Evolutionary conservation across 257 asterid genomes (phyloP).

Genomic region (Solanum bulbocastanum): DNA sequence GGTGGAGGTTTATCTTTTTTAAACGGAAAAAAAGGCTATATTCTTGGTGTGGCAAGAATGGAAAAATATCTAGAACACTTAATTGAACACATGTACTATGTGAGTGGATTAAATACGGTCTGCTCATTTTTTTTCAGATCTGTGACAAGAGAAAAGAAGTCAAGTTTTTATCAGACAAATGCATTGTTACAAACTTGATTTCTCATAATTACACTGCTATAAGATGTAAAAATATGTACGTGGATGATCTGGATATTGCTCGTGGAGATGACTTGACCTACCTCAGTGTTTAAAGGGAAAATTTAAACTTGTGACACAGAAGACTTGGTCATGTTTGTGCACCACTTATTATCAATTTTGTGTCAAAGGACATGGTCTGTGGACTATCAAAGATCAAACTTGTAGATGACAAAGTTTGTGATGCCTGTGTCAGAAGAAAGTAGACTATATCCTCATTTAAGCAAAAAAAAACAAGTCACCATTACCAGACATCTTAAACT

Average conservation of each 20-base stretch:
- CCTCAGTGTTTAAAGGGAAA: background rate
- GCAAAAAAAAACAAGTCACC: background rate
- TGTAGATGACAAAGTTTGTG: background rate
- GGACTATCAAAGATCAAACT: background rate
- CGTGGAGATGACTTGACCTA: background rate
- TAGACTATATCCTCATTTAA: background rate
- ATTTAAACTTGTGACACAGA: rapidly evolving
- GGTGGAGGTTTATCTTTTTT: no score
- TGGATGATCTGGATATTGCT: no score
- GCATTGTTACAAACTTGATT: background rate
- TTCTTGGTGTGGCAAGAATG: background rate
- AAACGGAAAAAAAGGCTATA: no score
- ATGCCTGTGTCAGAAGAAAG: background rate
- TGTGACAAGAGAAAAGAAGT: no score
- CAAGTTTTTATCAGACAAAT: background rate
- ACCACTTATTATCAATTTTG: background rate
- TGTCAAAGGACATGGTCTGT: background rate
- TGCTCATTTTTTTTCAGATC: no score
- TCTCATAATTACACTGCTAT: background rate
- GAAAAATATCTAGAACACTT: background rate
- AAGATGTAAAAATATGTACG: background rate
- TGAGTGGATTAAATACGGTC: background rate
- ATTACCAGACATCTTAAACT: no score
- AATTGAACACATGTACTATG: no score
- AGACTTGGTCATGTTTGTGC: background rate